phyloP scores from a whole-genome alignment of 164 flowering plant species.

The Pachysandra terminalis region DNA sequence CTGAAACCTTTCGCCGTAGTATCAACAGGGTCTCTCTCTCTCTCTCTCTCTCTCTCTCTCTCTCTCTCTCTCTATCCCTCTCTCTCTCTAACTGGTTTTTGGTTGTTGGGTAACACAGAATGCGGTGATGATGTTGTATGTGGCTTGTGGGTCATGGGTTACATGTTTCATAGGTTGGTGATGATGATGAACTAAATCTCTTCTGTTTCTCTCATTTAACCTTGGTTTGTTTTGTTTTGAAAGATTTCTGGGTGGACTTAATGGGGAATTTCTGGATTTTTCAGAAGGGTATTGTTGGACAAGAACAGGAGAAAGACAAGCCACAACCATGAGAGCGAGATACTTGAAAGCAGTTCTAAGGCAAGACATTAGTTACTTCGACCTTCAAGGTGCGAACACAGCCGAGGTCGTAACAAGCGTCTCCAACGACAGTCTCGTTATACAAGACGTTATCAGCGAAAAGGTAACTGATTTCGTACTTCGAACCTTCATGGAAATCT shows the following conservation, averaged over 20 bases:
- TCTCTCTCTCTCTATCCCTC: not conserved
- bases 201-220: not conserved
- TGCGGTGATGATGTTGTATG: conserved; percentile 37
- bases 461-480: conserved; percentile 44
- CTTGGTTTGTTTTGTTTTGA: not conserved
- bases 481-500: too few relatives aligned
- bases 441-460: conserved; percentile 77
- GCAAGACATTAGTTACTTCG: conserved; percentile 86
- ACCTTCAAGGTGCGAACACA: conserved; percentile 66
- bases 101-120: conserved; percentile 34
- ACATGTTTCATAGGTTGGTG: conserved; percentile 32
- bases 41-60: not conserved
- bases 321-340: conserved; percentile 61
- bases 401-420: conserved; percentile 71
- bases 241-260: not conserved
- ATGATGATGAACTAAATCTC: too few relatives aligned
- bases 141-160: conserved; percentile 40
- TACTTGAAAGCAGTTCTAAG: conserved; percentile 77
- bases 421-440: conserved; percentile 73
- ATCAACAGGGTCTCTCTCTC: conserved; percentile 14
- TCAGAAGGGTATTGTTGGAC: conserved; percentile 92
- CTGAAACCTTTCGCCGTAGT: conserved; percentile 9
- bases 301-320: conserved; percentile 82
- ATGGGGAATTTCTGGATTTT: not conserved
- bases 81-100: not conserved